These are phyloP conservation scores for Metrosideros polymorpha DNA, from an alignment of 441 rosid genomes.

Conservation along the genomic window DNA sequence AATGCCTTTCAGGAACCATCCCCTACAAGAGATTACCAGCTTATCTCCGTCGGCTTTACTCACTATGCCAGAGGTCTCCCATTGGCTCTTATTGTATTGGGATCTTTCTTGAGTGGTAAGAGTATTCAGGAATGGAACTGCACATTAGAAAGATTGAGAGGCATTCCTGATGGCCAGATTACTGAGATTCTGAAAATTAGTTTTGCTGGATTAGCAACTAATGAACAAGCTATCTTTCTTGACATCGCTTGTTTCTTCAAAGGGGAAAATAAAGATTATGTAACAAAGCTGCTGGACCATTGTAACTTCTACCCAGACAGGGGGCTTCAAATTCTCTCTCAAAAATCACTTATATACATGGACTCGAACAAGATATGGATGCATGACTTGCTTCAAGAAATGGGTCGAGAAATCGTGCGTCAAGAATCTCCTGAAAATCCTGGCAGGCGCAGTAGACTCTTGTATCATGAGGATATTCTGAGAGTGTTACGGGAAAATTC, in stretches of 20 bases:
- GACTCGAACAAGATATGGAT: slow-evolving; percentile 5
- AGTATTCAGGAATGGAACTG: not conserved
- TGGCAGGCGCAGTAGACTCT: slow-evolving; percentile 9
- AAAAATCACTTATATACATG: slow-evolving; percentile 8
- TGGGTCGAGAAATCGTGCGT: slow-evolving; percentile 14
- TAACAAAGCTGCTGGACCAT: not conserved
- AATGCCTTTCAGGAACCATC: slow-evolving; percentile 1
- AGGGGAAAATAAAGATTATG: slow-evolving; percentile 9
- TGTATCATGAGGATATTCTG: slow-evolving; percentile 10
- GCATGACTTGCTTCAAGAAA: slow-evolving; percentile 18
- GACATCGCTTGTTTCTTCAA: slow-evolving; percentile 24
- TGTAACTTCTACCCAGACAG: slow-evolving; percentile 5
- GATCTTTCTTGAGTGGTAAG: not conserved
- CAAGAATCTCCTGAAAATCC: not conserved
- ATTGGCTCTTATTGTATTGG: not conserved
- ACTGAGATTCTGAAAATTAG: not conserved
- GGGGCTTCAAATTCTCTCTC: slow-evolving; percentile 9
- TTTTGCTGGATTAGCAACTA: not conserved
- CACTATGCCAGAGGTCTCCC: not conserved
- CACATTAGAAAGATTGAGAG: not conserved
- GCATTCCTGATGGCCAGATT: rapidly evolving
- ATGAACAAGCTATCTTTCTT: not conserved
- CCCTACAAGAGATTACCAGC: not conserved
- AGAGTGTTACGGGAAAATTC: not conserved
- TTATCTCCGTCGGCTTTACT: not conserved